phyloP scores from a whole-genome alignment of 805 yeast species.

The Blastobotrys mokoenaii region DNA sequence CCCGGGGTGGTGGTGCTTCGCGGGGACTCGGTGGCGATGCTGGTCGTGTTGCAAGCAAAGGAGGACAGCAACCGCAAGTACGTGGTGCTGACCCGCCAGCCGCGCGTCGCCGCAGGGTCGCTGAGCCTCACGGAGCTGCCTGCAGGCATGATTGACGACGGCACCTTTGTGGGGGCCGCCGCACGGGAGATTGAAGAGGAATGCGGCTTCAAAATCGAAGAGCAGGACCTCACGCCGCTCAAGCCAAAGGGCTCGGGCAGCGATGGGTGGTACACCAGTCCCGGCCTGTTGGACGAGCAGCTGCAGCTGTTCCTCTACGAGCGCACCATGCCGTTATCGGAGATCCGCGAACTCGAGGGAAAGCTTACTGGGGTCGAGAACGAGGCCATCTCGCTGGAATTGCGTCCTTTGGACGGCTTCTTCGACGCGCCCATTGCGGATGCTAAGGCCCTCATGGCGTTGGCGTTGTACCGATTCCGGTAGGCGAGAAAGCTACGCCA shows the following conservation, averaged over 20 bases:
- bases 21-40: conserved; percentile 21
- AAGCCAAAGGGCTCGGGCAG: conserved; percentile 9
- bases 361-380: conserved; percentile 4
- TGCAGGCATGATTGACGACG: conserved; percentile 24
- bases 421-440: conserved; percentile 1
- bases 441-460: conserved; percentile 11
- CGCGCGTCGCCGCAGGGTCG: conserved; percentile 20
- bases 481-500: no score
- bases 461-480: conserved; percentile 3
- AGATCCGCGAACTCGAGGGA: conserved; percentile 8
- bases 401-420: background rate
- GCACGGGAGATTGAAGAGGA: conserved; percentile 23
- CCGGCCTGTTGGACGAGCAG: conserved; percentile 16
- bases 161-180: conserved; percentile 20
- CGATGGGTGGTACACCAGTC: conserved; percentile 11
- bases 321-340: conserved; percentile 2
- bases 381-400: conserved; percentile 8
- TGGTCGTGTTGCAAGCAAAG: conserved; percentile 16
- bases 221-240: conserved; percentile 15
- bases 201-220: conserved; percentile 18
- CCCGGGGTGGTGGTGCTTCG: conserved; percentile 25
- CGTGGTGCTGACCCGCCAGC: conserved; percentile 19
- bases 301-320: conserved; percentile 7
- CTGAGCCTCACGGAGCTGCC: conserved; percentile 20
- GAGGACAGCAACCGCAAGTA: conserved; percentile 12